These are phyloP conservation scores for Kokia cookei DNA, from an alignment of 441 rosid genomes.

Conservation along the genomic window DNA sequence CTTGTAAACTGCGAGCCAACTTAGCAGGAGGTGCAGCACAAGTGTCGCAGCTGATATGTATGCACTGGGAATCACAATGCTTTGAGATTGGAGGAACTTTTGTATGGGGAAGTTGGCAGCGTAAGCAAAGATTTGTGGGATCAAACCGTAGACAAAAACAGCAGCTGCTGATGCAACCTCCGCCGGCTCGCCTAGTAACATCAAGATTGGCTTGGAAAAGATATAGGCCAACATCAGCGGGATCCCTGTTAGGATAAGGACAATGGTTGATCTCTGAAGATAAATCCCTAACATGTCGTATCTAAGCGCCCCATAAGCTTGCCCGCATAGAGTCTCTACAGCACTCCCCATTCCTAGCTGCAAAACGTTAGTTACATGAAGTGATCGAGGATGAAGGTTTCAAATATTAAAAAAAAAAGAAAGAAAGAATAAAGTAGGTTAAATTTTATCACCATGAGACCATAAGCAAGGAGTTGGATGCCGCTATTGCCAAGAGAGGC, in stretches of 20 bases:
- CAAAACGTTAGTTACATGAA: neutral
- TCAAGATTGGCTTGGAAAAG: slow-evolving; percentile 48
- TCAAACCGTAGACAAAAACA: slow-evolving; percentile 56
- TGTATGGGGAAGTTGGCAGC: slow-evolving; percentile 79
- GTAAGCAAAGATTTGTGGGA: slow-evolving; percentile 80
- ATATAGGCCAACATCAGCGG: slow-evolving; percentile 47
- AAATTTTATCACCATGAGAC: slow-evolving; percentile 50
- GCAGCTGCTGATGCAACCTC: slow-evolving; percentile 51
- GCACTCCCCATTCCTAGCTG: slow-evolving; percentile 92
- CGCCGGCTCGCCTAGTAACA: slow-evolving; percentile 44
- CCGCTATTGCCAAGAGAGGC: slow-evolving; percentile 58
- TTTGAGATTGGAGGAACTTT: slow-evolving; percentile 77
- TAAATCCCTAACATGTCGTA: slow-evolving; percentile 66
- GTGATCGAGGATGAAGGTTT: neutral
- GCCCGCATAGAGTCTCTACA: slow-evolving; percentile 84
- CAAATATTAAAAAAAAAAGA: no score
- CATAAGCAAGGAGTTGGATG: slow-evolving; percentile 58
- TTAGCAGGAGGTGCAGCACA: slow-evolving; percentile 44
- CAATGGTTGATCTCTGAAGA: slow-evolving; percentile 60
- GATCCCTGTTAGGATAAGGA: slow-evolving; percentile 49
- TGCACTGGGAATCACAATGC: slow-evolving; percentile 73
- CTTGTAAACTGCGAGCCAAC: slow-evolving; percentile 53
- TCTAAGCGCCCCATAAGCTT: slow-evolving; percentile 66
- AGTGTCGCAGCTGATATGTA: slow-evolving; percentile 60
- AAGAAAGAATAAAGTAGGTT: neutral